These are phyloP conservation scores for Nicotiana benthamiana DNA, from an alignment of 257 asterid genomes.

Conservation along the genomic window DNA sequence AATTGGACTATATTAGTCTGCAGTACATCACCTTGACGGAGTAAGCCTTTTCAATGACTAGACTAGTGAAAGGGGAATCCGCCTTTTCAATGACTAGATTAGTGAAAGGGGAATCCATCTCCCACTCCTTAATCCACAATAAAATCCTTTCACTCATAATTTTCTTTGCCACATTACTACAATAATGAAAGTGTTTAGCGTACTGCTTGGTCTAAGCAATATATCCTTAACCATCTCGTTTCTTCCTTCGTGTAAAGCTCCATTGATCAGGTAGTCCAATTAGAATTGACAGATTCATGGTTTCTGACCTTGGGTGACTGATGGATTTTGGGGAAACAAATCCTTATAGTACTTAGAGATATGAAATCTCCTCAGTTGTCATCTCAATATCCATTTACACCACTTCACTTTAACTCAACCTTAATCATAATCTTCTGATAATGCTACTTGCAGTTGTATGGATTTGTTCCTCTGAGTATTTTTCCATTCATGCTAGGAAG, in stretches of 20 bases:
- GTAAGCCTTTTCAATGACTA: not conserved
- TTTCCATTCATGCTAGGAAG: not conserved
- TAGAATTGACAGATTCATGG: not conserved
- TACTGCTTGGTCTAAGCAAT: not conserved
- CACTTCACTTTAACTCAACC: not conserved
- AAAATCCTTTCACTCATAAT: not conserved
- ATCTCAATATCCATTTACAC: not conserved
- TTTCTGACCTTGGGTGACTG: not conserved
- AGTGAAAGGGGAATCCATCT: not conserved
- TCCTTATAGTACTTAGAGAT: not conserved
- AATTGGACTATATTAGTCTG: not conserved
- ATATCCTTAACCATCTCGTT: not conserved
- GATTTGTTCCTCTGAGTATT: not conserved
- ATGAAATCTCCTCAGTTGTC: not conserved
- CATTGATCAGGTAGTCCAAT: not conserved
- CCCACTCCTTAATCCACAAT: not conserved
- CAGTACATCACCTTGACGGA: not conserved
- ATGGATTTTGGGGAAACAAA: not conserved
- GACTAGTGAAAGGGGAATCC: not conserved
- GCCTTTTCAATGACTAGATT: not conserved
- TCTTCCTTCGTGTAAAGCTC: not conserved
- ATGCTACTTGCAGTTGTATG: not conserved
- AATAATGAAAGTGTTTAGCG: not conserved
- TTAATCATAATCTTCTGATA: not conserved
- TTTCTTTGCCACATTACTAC: not conserved